Conservation (phyloP, 108 stramenopile genomes). For the Discostella stelligeroides region DNA sequence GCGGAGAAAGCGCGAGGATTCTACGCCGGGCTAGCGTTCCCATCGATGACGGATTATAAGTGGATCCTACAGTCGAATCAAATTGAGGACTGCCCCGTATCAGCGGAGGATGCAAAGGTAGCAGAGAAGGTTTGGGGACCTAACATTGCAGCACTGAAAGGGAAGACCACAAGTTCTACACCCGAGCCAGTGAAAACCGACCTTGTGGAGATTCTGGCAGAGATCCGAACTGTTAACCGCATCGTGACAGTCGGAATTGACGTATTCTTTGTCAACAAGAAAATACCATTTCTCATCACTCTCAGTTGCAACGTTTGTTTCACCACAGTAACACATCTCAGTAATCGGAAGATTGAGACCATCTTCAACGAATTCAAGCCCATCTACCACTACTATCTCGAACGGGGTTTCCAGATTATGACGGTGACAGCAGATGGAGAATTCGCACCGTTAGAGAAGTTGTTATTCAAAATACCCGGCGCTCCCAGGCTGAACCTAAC, state of each 20-base stretch:
- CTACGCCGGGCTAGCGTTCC: conserved; percentile 32
- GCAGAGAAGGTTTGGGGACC: conserved; percentile 47
- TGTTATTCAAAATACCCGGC: not conserved
- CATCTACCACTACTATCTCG: not conserved
- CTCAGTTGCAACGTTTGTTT: too few relatives aligned
- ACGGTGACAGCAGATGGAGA: not conserved
- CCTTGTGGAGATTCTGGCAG: too few relatives aligned
- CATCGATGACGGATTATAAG: conserved; percentile 25
- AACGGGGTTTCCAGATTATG: not conserved
- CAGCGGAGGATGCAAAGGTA: conserved; percentile 23
- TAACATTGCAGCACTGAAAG: conserved; percentile 45
- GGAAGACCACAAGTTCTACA: not conserved
- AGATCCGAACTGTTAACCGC: too few relatives aligned
- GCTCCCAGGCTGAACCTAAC: not conserved
- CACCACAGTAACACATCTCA: too few relatives aligned
- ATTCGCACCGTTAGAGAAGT: too few relatives aligned
- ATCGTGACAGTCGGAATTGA: too few relatives aligned
- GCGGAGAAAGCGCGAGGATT: not conserved
- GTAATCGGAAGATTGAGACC: not conserved
- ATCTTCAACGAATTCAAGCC: not conserved
- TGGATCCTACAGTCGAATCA: conserved; percentile 21
- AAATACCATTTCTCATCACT: too few relatives aligned
- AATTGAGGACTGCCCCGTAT: conserved; percentile 47
- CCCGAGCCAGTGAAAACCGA: too few relatives aligned
- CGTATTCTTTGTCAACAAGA: too few relatives aligned